Evolutionary conservation across 148 eudicot genomes (phyloP).

Genomic region (Cornus florida): DNA sequence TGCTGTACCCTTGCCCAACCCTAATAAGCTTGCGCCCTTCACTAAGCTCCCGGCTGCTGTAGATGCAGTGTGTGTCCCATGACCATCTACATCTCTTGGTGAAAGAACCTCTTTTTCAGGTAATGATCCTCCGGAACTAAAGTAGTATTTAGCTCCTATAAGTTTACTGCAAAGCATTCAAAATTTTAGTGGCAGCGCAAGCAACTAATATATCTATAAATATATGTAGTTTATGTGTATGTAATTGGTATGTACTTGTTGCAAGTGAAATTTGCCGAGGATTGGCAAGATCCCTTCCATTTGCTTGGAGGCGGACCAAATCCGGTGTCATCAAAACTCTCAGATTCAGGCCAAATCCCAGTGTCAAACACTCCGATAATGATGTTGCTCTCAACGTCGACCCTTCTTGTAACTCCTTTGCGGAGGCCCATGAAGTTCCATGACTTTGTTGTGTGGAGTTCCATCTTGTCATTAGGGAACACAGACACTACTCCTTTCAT

Average conservation of each 20-base stretch:
- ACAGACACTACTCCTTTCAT: slow-evolving; percentile 46
- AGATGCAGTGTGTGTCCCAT: slow-evolving; percentile 42
- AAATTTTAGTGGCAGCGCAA: not conserved
- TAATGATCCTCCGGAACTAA: not conserved
- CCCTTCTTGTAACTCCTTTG: slow-evolving; percentile 11
- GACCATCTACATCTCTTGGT: slow-evolving; percentile 31
- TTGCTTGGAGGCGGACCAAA: slow-evolving; percentile 44
- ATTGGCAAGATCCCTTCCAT: slow-evolving; percentile 55
- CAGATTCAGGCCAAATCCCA: slow-evolving; percentile 57
- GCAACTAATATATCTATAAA: too few species aligned
- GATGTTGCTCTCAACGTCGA: slow-evolving; percentile 29
- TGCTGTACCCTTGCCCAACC: slow-evolving; percentile 33
- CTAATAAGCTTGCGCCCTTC: slow-evolving; percentile 23
- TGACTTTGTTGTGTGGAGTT: slow-evolving; percentile 43
- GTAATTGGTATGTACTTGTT: slow-evolving; percentile 39
- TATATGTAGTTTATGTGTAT: too few species aligned
- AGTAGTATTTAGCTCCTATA: slow-evolving; percentile 31
- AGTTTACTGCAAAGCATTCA: slow-evolving; percentile 19
- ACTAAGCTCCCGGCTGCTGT: slow-evolving; percentile 28
- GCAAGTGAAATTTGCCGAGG: slow-evolving; percentile 46
- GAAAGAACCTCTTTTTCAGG: slow-evolving; percentile 13
- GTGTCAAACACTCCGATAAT: slow-evolving; percentile 42
- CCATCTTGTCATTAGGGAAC: slow-evolving; percentile 27
- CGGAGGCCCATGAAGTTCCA: slow-evolving; percentile 59
- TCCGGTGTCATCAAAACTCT: slow-evolving; percentile 40